Evolutionary conservation across 345 rosid genomes (phyloP), one percentile per base, ranked within the genome.

Genomic region (Hypericum perforatum): DNA sequence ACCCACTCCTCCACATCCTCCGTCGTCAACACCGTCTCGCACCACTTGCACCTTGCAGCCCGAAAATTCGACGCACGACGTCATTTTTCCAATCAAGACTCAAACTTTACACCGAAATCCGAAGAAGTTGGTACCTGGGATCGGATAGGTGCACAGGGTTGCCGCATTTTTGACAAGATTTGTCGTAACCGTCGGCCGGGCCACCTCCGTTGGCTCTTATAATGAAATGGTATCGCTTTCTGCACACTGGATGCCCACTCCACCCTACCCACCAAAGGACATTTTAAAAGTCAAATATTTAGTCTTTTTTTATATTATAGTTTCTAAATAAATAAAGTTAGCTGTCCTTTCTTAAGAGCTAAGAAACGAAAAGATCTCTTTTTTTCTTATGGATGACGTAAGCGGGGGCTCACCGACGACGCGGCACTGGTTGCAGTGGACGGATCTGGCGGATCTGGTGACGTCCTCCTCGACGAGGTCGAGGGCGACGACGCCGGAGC

Each of bases 371-470:
- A 22, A 22, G 32, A 22, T 22, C 32, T 22, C 32, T 22, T 4
- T 4, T 22, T 22, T 22, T 22, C 4, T 22, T 22, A 22, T 22
- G 32, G 32, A 4, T 22, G 32, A 22, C 32, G 32, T 22, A 1
- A 22, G 32, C 2, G 32, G 4, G 32, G 32, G 78, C 86, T 80
- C 78, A 83, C 91, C 86, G 16, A 78, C 82, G 42, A 83, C 86
- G 59, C 90, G 84, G 84, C 90, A 80, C 70, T 83, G 86, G 57
- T 83, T 82, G 56, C 91, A 83, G 65, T 76, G 80, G 16, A 78
- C 74, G 56, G 86, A 80, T 76, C 86, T 72, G 57, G 91, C 32
- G 32, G 32, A 78, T 72, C 78, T 76, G 52, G 82, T 72, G 8
- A 83, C 86, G 49, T 80, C 91, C 75, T 83, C 91, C 76, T 83